A percentile compares a stretch with the other conserved stretches of the same genome.
These are phyloP conservation scores for Xylaria longipes DNA, from an alignment of 495 filamentous ascomycete genomes.

Conservation along the genomic window DNA sequence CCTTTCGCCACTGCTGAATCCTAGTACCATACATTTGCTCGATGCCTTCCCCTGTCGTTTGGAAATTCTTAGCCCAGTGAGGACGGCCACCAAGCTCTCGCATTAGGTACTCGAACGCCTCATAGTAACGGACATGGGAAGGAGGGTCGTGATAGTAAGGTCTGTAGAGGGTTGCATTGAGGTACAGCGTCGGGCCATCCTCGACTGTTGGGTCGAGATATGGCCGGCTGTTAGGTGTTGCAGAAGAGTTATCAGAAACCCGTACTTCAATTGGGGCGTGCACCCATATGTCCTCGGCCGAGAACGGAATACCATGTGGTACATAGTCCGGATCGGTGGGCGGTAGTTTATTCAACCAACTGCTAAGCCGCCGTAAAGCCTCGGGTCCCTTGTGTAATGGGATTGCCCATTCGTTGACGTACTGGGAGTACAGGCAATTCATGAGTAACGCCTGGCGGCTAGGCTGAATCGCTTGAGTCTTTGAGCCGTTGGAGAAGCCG, in stretches of 20 bases:
- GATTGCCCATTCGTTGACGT: constrained; percentile 97
- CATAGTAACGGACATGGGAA: constrained; percentile 78
- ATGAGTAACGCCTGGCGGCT: constrained; percentile 82
- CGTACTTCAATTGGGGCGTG: constrained; percentile 95
- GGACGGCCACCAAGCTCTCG: constrained; percentile 85
- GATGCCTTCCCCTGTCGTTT: constrained; percentile 63
- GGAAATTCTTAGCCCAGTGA: constrained; percentile 98
- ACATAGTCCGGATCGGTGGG: constrained; percentile 59
- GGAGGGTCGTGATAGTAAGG: constrained; percentile 85
- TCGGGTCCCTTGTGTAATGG: constrained; percentile 89
- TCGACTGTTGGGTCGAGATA: constrained; percentile 73
- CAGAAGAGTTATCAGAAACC: constrained; percentile 73
- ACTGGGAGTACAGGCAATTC: constrained; percentile 96
- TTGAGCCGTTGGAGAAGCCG: constrained; percentile 74
- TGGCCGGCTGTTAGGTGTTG: constrained; percentile 60
- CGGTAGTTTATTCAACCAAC: constrained; percentile 77
- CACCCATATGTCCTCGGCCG: constrained; percentile 78
- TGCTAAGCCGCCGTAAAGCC: constrained; percentile 78
- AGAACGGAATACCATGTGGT: constrained; percentile 79
- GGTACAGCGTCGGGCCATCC: constrained; percentile 82
- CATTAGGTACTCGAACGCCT: constrained; percentile 97
- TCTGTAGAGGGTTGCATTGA: constrained; percentile 95
- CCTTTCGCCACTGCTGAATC: constrained; percentile 68
- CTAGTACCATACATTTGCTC: constrained; percentile 57
- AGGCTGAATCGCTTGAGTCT: constrained; percentile 76